These are phyloP conservation scores for Papiliotrema nemorosa DNA, from an alignment of 1,284 basidiomycete species.

Conservation along the genomic window DNA sequence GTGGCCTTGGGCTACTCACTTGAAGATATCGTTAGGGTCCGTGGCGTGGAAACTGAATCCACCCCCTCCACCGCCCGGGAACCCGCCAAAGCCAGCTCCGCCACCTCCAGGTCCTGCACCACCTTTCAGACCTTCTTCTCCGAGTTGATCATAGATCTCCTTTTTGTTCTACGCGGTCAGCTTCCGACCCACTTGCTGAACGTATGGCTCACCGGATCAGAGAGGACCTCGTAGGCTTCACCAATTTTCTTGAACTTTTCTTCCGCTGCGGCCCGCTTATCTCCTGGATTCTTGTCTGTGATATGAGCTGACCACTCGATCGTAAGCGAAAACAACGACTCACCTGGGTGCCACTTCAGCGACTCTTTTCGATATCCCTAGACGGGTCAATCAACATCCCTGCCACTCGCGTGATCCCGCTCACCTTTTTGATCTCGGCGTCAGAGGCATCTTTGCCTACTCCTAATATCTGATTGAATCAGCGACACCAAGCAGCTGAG, in stretches of 20 bases:
- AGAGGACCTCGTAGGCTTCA: constrained; percentile 95
- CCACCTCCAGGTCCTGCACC: constrained; percentile 51
- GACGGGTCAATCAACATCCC: neutral
- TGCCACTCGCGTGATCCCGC: neutral
- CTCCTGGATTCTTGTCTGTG: constrained; percentile 34
- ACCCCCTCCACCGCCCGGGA: constrained; percentile 50
- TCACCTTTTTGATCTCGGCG: constrained; percentile 71
- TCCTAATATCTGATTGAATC: constrained; percentile 55
- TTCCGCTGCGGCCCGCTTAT: constrained; percentile 65
- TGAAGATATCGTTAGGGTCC: constrained; percentile 89
- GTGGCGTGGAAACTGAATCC: constrained; percentile 66
- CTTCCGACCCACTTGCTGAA: neutral
- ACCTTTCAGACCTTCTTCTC: constrained; percentile 88
- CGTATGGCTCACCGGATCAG: constrained; percentile 57
- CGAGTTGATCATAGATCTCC: constrained; percentile 88
- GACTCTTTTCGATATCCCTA: constrained; percentile 51
- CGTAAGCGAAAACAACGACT: constrained; percentile 47
- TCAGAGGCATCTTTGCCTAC: constrained; percentile 70
- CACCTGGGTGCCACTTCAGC: constrained; percentile 7
- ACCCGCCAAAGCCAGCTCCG: constrained; percentile 49
- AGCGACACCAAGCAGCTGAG: neutral
- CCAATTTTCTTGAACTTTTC: constrained; percentile 95
- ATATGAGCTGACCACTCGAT: neutral
- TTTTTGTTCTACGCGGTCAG: constrained; percentile 66
- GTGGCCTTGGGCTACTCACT: constrained; percentile 56